These are phyloP conservation scores for Alternaria consortialis DNA, from an alignment of 2,329 filamentous ascomycete species.

Conservation along the genomic window DNA sequence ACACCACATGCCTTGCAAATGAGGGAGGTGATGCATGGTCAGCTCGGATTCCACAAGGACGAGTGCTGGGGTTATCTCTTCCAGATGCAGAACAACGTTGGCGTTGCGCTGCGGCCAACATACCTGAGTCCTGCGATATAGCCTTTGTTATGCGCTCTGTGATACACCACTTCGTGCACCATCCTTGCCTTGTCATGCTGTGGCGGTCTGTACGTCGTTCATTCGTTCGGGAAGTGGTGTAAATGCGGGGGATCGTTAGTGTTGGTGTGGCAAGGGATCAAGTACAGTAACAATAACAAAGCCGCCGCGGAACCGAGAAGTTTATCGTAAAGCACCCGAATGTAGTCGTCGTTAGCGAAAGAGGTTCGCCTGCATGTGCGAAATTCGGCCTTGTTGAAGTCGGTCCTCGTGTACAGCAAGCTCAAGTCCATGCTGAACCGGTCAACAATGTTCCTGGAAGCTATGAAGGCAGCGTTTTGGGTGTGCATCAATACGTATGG, in stretches of 20 bases:
- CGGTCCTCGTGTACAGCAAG: neutral
- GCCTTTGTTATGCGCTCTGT: conserved; percentile 24
- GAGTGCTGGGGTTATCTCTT: conserved; percentile 21
- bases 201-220: conserved; percentile 36
- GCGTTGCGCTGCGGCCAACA: conserved; percentile 27
- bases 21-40: conserved; percentile 5
- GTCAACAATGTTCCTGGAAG: conserved; percentile 19
- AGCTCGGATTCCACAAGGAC: conserved; percentile 11
- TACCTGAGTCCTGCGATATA: conserved; percentile 24
- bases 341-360: conserved; percentile 1
- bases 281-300: conserved; percentile 27
- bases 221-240: conserved; percentile 24
- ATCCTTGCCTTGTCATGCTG: conserved; percentile 26
- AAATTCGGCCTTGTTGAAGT: conserved; percentile 9
- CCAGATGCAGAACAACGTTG: conserved; percentile 31
- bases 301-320: conserved; percentile 14
- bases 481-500: conserved; percentile 49
- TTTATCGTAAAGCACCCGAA: conserved; percentile 8
- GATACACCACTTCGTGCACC: conserved; percentile 18
- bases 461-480: conserved; percentile 11
- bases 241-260: conserved; percentile 12
- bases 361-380: neutral
- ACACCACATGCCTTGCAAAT: conserved; percentile 2
- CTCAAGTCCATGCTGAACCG: conserved; percentile 21
- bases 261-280: conserved; percentile 26